Conservation (phyloP, 371 early-diverging fungal species). For the Haplosporangium sp. region DNA sequence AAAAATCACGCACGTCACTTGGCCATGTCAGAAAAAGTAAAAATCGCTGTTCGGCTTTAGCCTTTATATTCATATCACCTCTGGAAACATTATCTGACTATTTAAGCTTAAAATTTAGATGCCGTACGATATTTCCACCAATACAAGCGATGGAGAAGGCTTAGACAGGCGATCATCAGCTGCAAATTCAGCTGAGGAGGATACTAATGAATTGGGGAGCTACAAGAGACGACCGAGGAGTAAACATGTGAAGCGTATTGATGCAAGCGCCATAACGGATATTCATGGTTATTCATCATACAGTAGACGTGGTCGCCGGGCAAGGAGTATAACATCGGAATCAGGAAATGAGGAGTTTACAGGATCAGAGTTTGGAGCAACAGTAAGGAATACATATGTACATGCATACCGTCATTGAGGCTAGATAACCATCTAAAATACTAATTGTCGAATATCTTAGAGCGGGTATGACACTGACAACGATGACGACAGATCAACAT, state of each 20-base stretch:
- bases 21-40: slow-evolving; percentile 63
- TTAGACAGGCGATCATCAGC: slow-evolving; percentile 44
- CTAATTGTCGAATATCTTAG: slow-evolving; percentile 5
- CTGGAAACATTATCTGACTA: slow-evolving; percentile 29
- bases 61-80: neutral
- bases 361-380: slow-evolving; percentile 54
- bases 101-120: slow-evolving; percentile 51
- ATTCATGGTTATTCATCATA: slow-evolving; percentile 17
- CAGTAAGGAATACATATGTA: slow-evolving; percentile 18
- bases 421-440: neutral
- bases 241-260: slow-evolving; percentile 41
- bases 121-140: slow-evolving; percentile 41
- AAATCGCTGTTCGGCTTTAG: neutral
- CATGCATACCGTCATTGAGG: neutral
- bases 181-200: slow-evolving; percentile 42
- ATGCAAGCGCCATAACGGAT: slow-evolving; percentile 25
- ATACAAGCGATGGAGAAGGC: slow-evolving; percentile 54
- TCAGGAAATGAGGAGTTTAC: slow-evolving; percentile 54
- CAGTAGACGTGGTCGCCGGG: slow-evolving; percentile 16
- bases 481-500: slow-evolving; percentile 41
- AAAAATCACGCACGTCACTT: slow-evolving; percentile 78
- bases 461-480: slow-evolving; percentile 55
- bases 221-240: slow-evolving; percentile 31
- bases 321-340: slow-evolving; percentile 45
- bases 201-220: neutral